Percentiles rank a stretch among this genome's conserved stretches.
Conservation (phyloP, 257 asterid species). For the Solanum corneliomulleri region DNA sequence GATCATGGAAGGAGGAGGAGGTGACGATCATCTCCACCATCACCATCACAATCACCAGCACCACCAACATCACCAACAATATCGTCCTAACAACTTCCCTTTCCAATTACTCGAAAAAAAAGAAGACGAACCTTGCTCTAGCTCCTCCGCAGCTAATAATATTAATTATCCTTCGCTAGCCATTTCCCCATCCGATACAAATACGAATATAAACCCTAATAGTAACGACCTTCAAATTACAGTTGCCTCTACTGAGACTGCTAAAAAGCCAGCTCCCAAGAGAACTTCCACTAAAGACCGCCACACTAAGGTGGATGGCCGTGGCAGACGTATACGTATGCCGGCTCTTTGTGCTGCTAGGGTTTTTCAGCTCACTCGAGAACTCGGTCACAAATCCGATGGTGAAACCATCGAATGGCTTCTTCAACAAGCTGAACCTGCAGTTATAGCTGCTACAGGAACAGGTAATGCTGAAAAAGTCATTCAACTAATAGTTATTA, state of each 20-base stretch:
- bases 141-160: slow-evolving; percentile 13
- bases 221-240: slow-evolving; percentile 16
- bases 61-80: not conserved
- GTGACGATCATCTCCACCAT: slow-evolving; percentile 58
- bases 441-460: slow-evolving; percentile 91
- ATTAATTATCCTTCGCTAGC: slow-evolving; percentile 21
- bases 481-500: not conserved
- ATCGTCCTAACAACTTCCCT: slow-evolving; percentile 44
- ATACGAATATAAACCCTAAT: slow-evolving; percentile 24
- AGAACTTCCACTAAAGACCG: slow-evolving; percentile 82
- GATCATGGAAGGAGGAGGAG: slow-evolving; percentile 83
- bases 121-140: slow-evolving; percentile 28
- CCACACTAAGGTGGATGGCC: slow-evolving; percentile 91
- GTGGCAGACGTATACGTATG: slow-evolving; percentile 94
- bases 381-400: slow-evolving; percentile 92
- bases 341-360: slow-evolving; percentile 92
- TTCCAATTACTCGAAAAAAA: slow-evolving; percentile 84
- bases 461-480: slow-evolving; percentile 20
- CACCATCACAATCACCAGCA: slow-evolving; percentile 31
- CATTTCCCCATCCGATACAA: slow-evolving; percentile 10
- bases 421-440: slow-evolving; percentile 87
- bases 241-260: slow-evolving; percentile 19
- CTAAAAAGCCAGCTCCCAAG: slow-evolving; percentile 60
- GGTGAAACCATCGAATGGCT: slow-evolving; percentile 93
- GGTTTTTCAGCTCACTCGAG: slow-evolving; percentile 92